These are phyloP conservation scores for Fagus crenata DNA, from an alignment of 306 rosid genomes.

Conservation along the genomic window DNA sequence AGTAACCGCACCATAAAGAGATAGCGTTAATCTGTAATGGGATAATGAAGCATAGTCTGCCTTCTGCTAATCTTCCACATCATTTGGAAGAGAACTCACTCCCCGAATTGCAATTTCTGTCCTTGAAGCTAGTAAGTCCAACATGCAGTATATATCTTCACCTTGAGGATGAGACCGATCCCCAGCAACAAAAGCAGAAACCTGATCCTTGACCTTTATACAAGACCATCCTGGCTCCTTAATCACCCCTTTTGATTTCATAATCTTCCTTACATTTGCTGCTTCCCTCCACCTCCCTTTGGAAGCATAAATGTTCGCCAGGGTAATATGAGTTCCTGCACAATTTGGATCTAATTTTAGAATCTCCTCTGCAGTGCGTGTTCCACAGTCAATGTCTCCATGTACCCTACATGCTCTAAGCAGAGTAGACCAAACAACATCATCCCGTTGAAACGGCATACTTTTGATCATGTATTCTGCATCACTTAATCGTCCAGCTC, in stretches of 20 bases:
- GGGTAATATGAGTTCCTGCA: conserved; percentile 67
- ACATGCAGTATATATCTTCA: conserved; percentile 46
- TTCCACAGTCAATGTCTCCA: conserved; percentile 65
- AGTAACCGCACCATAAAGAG: not conserved
- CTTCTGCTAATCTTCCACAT: conserved; percentile 40
- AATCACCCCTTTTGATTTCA: conserved; percentile 73
- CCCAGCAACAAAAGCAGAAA: conserved; percentile 63
- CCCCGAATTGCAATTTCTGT: conserved; percentile 39
- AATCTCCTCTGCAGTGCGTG: conserved; percentile 60
- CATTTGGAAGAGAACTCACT: conserved; percentile 30
- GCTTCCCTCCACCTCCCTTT: conserved; percentile 74
- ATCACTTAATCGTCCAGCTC: conserved; percentile 68
- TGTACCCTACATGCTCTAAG: conserved; percentile 69
- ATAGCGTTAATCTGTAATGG: not conserved
- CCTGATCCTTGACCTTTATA: conserved; percentile 52
- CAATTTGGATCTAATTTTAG: conserved; percentile 59
- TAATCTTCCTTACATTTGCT: conserved; percentile 56
- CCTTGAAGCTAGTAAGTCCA: conserved; percentile 49
- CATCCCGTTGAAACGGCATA: conserved; percentile 62
- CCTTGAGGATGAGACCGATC: conserved; percentile 58
- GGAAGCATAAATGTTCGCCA: conserved; percentile 71
- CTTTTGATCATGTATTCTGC: conserved; percentile 60
- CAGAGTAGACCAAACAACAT: conserved; percentile 81
- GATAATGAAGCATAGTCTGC: conserved; percentile 15
- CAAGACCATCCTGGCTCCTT: conserved; percentile 93